Base-by-base conservation (phyloP, 345 rosid species). In the Populus simonii region DNA sequence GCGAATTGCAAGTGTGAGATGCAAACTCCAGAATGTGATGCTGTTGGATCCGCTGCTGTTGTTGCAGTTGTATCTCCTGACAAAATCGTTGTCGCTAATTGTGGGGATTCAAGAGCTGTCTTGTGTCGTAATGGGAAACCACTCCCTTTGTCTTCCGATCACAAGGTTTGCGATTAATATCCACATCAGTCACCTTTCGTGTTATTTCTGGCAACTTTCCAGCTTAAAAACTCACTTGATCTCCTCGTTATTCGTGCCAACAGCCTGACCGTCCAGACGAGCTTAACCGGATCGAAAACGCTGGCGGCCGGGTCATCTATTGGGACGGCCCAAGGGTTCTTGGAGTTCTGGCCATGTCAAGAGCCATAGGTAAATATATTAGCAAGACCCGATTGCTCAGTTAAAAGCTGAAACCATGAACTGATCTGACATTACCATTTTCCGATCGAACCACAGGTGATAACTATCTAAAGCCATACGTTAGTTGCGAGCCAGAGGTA, bases 1-100 rank as follows among this genome's bases (percentile, higher is more conserved):
- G 80, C 88, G 2, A 85, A 69, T 10, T 92, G 97, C 20, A 79
- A 88, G 35, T 92, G 97, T 74, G 97, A 91, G 87, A 86, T 91
- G 71, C 95, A 83, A 41, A 74, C 90, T 0, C 95, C 94, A 2
- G 90, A 88, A 55, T 89, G 91, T 75, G 92, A 91, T 33, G 94
- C 97, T 35, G 86, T 83, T 0, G 77, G 78, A 35, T 80, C 84
- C 57, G 82, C 91, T 0, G 91, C 93, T 9, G 81, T 87, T 29
- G 81, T 84, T 8, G 85, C 87, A 1, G 72, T 89, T 70, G 36
- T 90, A 7, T 72, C 89, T 2, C 80, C 82, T 23, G 76, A 79
- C 0, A 85, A 80, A 45, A 78, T 89, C 1, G 41, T 88, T 22
- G 89, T 89, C 8, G 89, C 94, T 2, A 89, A 86, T 17, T 85